Percentiles rank a stretch among this genome's conserved stretches.
These are phyloP conservation scores for Davidsoniella australis DNA, from an alignment of 2,329 filamentous ascomycete genomes.

Conservation along the genomic window DNA sequence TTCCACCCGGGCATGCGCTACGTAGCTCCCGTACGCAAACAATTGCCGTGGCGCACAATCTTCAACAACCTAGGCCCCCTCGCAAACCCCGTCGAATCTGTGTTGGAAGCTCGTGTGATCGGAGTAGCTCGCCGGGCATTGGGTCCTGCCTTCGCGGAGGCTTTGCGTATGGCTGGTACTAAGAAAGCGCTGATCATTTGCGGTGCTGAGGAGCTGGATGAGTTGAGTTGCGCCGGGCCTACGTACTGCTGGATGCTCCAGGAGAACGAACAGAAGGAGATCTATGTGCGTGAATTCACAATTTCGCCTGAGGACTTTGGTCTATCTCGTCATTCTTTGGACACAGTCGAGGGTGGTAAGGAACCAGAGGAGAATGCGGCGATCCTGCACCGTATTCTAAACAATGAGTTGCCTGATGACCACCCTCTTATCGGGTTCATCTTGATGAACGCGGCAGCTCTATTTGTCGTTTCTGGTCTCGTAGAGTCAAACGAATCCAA, in stretches of 20 bases:
- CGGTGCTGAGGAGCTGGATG: slow-evolving; percentile 86
- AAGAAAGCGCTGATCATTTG: slow-evolving; percentile 82
- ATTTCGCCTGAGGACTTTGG: slow-evolving; percentile 79
- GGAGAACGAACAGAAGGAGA: slow-evolving; percentile 22
- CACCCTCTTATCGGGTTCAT: slow-evolving; percentile 88
- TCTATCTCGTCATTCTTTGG: slow-evolving; percentile 54
- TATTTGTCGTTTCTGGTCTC: slow-evolving; percentile 71
- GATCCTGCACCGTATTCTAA: slow-evolving; percentile 63
- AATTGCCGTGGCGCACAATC: slow-evolving; percentile 86
- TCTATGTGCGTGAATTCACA: slow-evolving; percentile 58
- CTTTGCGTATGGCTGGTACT: slow-evolving; percentile 56
- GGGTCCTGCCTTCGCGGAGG: slow-evolving; percentile 76
- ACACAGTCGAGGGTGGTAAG: slow-evolving; percentile 67
- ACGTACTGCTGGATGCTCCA: slow-evolving; percentile 75
- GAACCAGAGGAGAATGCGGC: slow-evolving; percentile 73
- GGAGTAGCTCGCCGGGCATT: slow-evolving; percentile 80
- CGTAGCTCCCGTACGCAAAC: slow-evolving; percentile 68
- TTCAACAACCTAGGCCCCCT: slow-evolving; percentile 94
- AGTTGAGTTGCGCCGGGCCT: slow-evolving; percentile 77
- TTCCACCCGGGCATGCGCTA: slow-evolving; percentile 93
- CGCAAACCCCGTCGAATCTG: slow-evolving; percentile 71
- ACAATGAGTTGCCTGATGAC: slow-evolving; percentile 53
- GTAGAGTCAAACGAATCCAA: slow-evolving; percentile 68
- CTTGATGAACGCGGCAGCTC: slow-evolving; percentile 76
- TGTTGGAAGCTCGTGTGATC: slow-evolving; percentile 79